Evolutionary conservation across 306 rosid genomes (phyloP).

Genomic region (Phaseolus lunatus): DNA sequence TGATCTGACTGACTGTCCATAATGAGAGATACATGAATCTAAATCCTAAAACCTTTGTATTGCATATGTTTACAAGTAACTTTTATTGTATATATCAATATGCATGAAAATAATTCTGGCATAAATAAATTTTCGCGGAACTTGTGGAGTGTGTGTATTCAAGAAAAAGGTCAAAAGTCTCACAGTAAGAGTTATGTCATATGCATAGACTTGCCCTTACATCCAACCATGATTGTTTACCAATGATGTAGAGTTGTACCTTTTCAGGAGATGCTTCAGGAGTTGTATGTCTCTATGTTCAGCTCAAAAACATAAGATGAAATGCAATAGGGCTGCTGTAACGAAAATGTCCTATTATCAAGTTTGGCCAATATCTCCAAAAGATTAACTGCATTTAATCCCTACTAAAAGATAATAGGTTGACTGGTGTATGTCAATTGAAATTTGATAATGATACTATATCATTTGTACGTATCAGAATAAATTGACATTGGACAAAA

Average conservation of each 20-base stretch:
- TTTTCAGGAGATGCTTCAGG: not conserved
- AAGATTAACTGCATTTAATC: not conserved
- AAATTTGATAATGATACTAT: not conserved
- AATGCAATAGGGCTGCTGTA: not conserved
- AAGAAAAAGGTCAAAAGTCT: too few relatives aligned
- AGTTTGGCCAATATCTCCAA: slow-evolving; percentile 7
- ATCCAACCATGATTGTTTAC: not conserved
- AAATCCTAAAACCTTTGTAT: too few relatives aligned
- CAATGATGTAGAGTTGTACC: not conserved
- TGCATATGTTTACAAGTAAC: too few relatives aligned
- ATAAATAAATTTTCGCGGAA: too few relatives aligned
- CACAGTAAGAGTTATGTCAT: not conserved
- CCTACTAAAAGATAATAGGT: not conserved
- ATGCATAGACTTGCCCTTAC: not conserved
- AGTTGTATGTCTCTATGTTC: not conserved
- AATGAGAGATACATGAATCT: too few relatives aligned
- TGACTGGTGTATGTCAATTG: not conserved
- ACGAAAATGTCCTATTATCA: not conserved
- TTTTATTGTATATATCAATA: too few relatives aligned
- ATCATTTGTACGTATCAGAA: not conserved
- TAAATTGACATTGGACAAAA: not conserved
- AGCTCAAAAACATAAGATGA: not conserved
- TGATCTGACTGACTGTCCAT: too few relatives aligned
- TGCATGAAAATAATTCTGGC: too few relatives aligned
- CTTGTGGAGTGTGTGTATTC: too few relatives aligned